phyloP scores from a whole-genome alignment of 805 yeast genomes.

The Sungouiozyma intestinalis region DNA sequence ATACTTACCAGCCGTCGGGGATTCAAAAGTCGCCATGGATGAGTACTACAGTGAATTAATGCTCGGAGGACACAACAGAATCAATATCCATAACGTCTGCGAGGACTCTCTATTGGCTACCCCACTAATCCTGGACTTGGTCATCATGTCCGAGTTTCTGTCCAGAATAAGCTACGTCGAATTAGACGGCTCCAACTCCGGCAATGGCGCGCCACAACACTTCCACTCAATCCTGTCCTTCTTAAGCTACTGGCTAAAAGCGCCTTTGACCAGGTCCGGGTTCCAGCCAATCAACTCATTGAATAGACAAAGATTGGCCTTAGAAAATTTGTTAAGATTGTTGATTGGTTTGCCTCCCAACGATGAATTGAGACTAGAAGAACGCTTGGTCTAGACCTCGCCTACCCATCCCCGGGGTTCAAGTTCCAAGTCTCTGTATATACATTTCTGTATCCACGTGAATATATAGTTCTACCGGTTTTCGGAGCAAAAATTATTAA shows the following conservation, averaged over 20 bases:
- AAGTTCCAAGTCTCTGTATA: too few relatives aligned
- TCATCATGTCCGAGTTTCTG: constrained; percentile 81
- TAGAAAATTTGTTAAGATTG: constrained; percentile 83
- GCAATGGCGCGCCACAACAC: constrained; percentile 41
- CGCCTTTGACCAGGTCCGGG: constrained; percentile 88
- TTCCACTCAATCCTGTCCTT: constrained; percentile 81
- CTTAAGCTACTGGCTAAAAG: constrained; percentile 91
- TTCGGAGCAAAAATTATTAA: neutral
- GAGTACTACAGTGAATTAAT: constrained; percentile 93
- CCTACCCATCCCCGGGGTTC: too few relatives aligned
- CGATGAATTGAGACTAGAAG: constrained; percentile 91
- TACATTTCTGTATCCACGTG: neutral
- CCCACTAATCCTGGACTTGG: constrained; percentile 85
- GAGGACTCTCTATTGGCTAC: constrained; percentile 93
- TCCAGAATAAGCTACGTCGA: constrained; percentile 75
- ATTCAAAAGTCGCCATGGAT: constrained; percentile 96
- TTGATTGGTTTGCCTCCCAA: constrained; percentile 83
- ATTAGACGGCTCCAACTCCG: constrained; percentile 20
- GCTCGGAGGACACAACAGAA: constrained; percentile 96
- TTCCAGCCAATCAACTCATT: constrained; percentile 84
- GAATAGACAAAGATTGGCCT: constrained; percentile 87
- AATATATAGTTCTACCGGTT: neutral
- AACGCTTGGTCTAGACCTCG: constrained; percentile 37
- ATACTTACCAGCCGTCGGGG: constrained; percentile 90
- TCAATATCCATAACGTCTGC: constrained; percentile 89